These are phyloP conservation scores for Glycine soja DNA, from an alignment of 306 rosid genomes.

Conservation along the genomic window DNA sequence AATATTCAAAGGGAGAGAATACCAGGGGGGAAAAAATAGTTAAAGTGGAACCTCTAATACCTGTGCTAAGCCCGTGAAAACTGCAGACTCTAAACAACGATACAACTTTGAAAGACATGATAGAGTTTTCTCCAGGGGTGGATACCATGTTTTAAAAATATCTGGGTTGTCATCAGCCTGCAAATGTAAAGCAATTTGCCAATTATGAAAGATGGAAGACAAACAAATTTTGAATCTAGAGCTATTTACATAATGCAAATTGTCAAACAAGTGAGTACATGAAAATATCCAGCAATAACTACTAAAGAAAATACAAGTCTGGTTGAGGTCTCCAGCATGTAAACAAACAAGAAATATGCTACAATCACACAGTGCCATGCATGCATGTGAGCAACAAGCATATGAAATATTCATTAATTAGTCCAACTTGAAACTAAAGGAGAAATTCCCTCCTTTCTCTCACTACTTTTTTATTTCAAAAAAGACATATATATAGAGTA, in stretches of 20 bases:
- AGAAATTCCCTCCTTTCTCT: too few relatives aligned
- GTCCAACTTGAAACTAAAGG: too few relatives aligned
- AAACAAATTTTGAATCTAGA: conserved; percentile 11
- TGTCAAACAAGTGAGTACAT: conserved; percentile 15
- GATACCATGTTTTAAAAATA: conserved; percentile 87
- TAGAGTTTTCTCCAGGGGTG: conserved; percentile 90
- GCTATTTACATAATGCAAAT: conserved; percentile 1
- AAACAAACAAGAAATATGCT: conserved; percentile 31
- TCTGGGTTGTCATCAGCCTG: conserved; percentile 82
- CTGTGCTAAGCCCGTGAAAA: conserved; percentile 99
- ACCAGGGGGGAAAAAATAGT: background rate
- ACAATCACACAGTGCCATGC: background rate
- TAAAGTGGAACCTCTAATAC: conserved; percentile 53
- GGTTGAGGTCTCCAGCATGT: conserved; percentile 17
- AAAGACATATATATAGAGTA: too few relatives aligned
- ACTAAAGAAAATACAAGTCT: conserved; percentile 24
- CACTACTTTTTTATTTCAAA: too few relatives aligned
- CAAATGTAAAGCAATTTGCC: conserved; percentile 43
- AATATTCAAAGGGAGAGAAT: conserved; percentile 33
- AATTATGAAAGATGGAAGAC: conserved; percentile 27
- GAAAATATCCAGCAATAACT: conserved; percentile 36
- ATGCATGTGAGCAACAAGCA: conserved; percentile 33
- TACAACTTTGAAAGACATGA: conserved; percentile 95
- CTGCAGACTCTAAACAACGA: conserved; percentile 88
- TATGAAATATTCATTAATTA: conserved; percentile 12